These are phyloP conservation scores for Macrophomina pseudophaseolina DNA, from an alignment of 2,329 filamentous ascomycete species.

Conservation along the genomic window DNA sequence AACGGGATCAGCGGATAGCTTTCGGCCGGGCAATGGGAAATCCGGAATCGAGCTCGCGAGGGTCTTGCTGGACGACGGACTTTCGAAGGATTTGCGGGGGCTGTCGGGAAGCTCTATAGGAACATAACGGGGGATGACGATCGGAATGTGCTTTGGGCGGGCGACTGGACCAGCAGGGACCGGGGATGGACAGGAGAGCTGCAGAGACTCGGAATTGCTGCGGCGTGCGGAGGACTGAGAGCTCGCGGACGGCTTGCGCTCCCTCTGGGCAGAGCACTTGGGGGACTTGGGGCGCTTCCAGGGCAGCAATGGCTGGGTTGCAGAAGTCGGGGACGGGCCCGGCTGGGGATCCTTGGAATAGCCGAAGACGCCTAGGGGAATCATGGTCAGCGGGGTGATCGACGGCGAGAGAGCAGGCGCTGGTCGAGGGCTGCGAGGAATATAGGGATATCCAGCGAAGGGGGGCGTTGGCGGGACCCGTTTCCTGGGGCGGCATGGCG, in stretches of 20 bases:
- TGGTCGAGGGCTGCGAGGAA: conserved; percentile 14
- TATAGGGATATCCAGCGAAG: conserved; percentile 26
- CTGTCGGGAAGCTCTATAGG: conserved; percentile 43
- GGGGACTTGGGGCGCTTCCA: conserved; percentile 41
- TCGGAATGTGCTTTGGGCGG: conserved; percentile 51
- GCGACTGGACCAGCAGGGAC: conserved; percentile 32
- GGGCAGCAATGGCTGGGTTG: conserved; percentile 33
- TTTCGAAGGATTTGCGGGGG: conserved; percentile 41
- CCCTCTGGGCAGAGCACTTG: conserved; percentile 35
- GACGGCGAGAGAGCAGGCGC: conserved; percentile 13
- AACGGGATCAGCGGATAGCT: conserved; percentile 38
- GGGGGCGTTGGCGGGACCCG: conserved; percentile 10
- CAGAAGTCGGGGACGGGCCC: conserved; percentile 6
- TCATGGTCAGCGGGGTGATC: conserved; percentile 43
- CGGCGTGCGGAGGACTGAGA: conserved; percentile 29
- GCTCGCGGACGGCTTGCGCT: conserved; percentile 35
- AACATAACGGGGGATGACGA: conserved; percentile 50
- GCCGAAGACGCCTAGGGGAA: conserved; percentile 46
- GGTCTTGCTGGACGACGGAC: conserved; percentile 39
- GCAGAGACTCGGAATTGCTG: not conserved
- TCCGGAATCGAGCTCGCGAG: conserved; percentile 38
- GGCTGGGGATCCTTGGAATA: conserved; percentile 34
- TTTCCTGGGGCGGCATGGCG: conserved; percentile 10
- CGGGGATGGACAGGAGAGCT: conserved; percentile 31
- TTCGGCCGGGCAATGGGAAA: conserved; percentile 37